Percentiles rank a stretch among this genome's conserved stretches.
Conservation (phyloP, 345 rosid species). For the Euphorbia tirucalli region DNA sequence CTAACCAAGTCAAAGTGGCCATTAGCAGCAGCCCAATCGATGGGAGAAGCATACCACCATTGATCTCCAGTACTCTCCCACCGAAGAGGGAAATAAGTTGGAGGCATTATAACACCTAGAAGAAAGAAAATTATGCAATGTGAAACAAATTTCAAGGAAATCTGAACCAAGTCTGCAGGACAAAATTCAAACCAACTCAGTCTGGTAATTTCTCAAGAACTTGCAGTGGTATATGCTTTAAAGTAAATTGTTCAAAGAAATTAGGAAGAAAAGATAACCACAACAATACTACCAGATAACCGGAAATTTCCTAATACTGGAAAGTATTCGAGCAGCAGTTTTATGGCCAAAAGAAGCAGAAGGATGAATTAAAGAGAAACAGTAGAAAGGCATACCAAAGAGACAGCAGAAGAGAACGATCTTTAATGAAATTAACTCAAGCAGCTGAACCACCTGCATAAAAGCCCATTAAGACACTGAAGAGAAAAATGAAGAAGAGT, state of each 20-base stretch:
- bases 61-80: slow-evolving; percentile 98
- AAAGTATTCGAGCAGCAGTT: no score
- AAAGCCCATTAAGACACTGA: slow-evolving; percentile 25
- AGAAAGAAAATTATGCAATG: neutral
- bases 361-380: no score
- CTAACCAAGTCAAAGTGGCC: slow-evolving; percentile 86
- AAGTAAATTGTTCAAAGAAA: neutral
- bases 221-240: neutral
- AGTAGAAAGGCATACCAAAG: slow-evolving; percentile 4
- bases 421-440: slow-evolving; percentile 16
- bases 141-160: neutral
- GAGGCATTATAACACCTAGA: slow-evolving; percentile 43
- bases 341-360: no score
- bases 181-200: neutral
- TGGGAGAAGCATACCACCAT: slow-evolving; percentile 98
- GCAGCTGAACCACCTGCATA: slow-evolving; percentile 35
- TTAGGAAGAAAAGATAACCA: neutral
- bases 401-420: slow-evolving; percentile 6
- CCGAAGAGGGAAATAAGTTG: slow-evolving; percentile 73
- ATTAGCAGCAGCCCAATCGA: slow-evolving; percentile 92
- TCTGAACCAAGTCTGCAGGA: slow-evolving; percentile 1
- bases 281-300: neutral
- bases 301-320: no score
- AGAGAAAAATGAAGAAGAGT: slow-evolving; percentile 16
- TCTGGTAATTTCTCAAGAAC: neutral